phyloP scores from a whole-genome alignment of 495 filamentous ascomycete species.

The Stereocaulon alpinum region DNA sequence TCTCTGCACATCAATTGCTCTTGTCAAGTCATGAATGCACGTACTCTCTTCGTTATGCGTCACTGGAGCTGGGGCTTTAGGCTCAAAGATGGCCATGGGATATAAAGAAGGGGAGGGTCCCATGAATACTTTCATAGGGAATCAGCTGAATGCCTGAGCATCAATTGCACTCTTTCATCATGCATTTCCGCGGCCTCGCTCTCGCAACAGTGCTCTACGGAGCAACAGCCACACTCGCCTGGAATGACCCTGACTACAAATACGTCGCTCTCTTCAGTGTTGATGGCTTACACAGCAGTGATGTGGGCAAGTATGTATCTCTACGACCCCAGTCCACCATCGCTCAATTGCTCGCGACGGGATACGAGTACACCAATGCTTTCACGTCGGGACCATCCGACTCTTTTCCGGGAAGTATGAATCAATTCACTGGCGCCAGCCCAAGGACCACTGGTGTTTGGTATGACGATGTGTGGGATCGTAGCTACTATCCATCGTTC shows the following conservation, averaged over 20 bases:
- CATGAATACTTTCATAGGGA: not conserved
- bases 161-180: not conserved
- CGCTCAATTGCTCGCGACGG: conserved; percentile 22
- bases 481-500: conserved; percentile 23
- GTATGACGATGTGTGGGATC: conserved; percentile 31
- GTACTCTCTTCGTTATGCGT: not conserved
- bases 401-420: conserved; percentile 28
- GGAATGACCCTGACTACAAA: conserved; percentile 16
- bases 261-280: conserved; percentile 25
- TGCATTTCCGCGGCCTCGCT: not conserved
- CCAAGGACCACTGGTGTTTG: conserved; percentile 29
- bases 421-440: conserved; percentile 25
- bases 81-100: not conserved
- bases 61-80: not conserved
- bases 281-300: conserved; percentile 24
- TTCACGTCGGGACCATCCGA: conserved; percentile 27
- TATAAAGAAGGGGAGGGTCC: not conserved
- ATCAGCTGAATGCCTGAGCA: not conserved
- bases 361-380: conserved; percentile 27
- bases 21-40: not conserved
- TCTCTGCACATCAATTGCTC: not conserved
- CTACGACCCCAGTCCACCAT: conserved; percentile 24
- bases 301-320: conserved; percentile 25
- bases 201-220: not conserved
- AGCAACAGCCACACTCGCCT: not conserved